Base-by-base conservation (phyloP, 345 rosid species). In the Ceriops decandra region DNA sequence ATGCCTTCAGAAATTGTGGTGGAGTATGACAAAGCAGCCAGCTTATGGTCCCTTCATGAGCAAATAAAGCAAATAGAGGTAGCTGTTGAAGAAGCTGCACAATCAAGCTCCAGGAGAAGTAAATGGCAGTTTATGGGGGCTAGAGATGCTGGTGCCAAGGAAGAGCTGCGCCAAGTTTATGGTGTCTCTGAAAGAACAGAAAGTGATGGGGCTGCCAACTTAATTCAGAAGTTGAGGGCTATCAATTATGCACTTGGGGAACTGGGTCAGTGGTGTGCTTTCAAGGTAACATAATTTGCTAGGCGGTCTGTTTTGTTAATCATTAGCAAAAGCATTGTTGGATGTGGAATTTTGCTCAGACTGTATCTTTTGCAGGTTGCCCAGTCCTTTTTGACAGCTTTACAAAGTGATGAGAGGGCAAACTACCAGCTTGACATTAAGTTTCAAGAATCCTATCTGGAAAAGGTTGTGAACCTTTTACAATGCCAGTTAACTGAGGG, bases 81-180 rank as follows among this genome's bases (percentile, higher is more conserved):
- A 65, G 84, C 91, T 70, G 96, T 91, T 72, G 99, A 89, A 76
- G 93, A 91, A 84, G 93, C 97, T n/a, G 96, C 96, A 69, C 87
- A 81, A 69, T 86, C 88, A 42, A 89, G 96, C 77, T 89, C 88
- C 64, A 84, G 89, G 75, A 89, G 80, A 80, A 93, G 97, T 79
- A 93, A 93, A 78, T 93, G 99, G 99, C 97, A 93, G 61, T 93
- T 93, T 80, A 93, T 93, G 99, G 99, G 99, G 74, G 99, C 99
- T 52, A 87, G 99, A 76, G 99, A 93, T 83, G 99, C 99, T 69
- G 99, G 99, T 68, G 90, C 96, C 0, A 93, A 87, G 83, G 99
- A 93, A 74, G 97, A 91, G 74, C 77, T 93, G 62, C 93, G 87
- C 63, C 96, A 93, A 79, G 96, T 93, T 76, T 93, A 93, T 73